Conservation (phyloP, 2,329 filamentous ascomycete genomes). For the Venturia effusa region DNA sequence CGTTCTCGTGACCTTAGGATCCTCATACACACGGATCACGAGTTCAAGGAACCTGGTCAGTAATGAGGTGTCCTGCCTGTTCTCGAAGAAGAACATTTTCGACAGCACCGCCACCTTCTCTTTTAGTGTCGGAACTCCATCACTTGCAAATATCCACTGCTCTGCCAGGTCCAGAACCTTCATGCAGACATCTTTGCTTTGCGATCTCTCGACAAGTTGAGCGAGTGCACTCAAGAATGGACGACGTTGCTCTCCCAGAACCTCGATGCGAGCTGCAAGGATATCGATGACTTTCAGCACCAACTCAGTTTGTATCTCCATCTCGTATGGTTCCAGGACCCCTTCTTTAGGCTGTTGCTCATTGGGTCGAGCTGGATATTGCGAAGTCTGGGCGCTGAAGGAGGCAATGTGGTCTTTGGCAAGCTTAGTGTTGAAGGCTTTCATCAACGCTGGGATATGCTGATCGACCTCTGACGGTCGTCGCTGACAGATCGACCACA, state of each 20-base stretch:
- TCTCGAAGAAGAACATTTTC: slow-evolving; percentile 96
- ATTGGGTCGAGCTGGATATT: slow-evolving; percentile 22
- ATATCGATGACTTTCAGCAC: slow-evolving; percentile 95
- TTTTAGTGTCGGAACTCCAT: slow-evolving; percentile 93
- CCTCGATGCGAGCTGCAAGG: slow-evolving; percentile 83
- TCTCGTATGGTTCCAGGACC: slow-evolving; percentile 57
- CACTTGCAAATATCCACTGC: slow-evolving; percentile 89
- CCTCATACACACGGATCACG: slow-evolving; percentile 96
- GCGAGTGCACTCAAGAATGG: slow-evolving; percentile 93
- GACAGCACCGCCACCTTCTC: slow-evolving; percentile 98
- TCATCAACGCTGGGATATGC: slow-evolving; percentile 82
- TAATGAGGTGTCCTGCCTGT: slow-evolving; percentile 69
- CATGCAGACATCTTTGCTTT: slow-evolving; percentile 74
- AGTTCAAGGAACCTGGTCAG: slow-evolving; percentile 89
- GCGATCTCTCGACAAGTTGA: slow-evolving; percentile 88
- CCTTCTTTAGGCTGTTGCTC: slow-evolving; percentile 27
- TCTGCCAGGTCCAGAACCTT: slow-evolving; percentile 94
- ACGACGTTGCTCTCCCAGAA: slow-evolving; percentile 77
- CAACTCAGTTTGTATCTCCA: slow-evolving; percentile 78
- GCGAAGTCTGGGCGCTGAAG: slow-evolving; percentile 47
- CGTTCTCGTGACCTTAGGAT: slow-evolving; percentile 87
- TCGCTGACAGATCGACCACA: slow-evolving; percentile 82
- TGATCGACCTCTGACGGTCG: slow-evolving; percentile 81
- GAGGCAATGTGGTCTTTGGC: slow-evolving; percentile 83
- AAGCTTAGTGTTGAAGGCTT: slow-evolving; percentile 79